Conservation (phyloP, 2,329 filamentous ascomycete genomes). For the Fusarium brachygibbosum region DNA sequence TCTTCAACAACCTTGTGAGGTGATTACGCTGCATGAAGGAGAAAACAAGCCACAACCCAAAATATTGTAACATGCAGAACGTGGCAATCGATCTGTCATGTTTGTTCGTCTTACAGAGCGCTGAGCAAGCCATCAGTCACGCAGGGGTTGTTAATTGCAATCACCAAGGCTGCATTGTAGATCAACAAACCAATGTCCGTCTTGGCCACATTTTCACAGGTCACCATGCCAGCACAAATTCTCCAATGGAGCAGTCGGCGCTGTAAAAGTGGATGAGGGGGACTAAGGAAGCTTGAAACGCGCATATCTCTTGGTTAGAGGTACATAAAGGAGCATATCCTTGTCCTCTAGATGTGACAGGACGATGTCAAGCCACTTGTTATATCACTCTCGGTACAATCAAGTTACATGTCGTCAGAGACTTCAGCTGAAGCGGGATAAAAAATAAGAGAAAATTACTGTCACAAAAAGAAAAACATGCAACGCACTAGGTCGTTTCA, state of each 20-base stretch:
- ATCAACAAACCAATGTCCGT: neutral
- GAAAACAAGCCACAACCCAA: neutral
- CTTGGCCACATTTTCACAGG: neutral
- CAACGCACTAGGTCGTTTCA: neutral
- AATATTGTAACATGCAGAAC: neutral
- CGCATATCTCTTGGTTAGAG: neutral
- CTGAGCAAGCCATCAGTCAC: neutral
- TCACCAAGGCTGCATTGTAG: conserved; percentile 5
- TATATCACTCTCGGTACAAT: neutral
- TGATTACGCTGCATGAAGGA: neutral
- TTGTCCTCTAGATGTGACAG: neutral
- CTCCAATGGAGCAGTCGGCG: neutral
- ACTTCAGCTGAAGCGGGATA: neutral
- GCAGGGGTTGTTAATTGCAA: conserved; percentile 12
- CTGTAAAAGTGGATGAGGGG: neutral
- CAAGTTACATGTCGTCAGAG: neutral
- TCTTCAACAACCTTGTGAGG: neutral
- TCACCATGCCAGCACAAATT: fast-evolving
- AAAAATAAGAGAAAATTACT: neutral
- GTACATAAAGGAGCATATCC: conserved; percentile 3
- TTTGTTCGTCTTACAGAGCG: neutral
- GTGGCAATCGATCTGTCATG: conserved; percentile 7
- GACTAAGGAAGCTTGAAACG: neutral
- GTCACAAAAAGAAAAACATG: neutral
- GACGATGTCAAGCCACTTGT: neutral